phyloP scores from a whole-genome alignment of 2,329 filamentous ascomycete species.

The Microdochium paspali region DNA sequence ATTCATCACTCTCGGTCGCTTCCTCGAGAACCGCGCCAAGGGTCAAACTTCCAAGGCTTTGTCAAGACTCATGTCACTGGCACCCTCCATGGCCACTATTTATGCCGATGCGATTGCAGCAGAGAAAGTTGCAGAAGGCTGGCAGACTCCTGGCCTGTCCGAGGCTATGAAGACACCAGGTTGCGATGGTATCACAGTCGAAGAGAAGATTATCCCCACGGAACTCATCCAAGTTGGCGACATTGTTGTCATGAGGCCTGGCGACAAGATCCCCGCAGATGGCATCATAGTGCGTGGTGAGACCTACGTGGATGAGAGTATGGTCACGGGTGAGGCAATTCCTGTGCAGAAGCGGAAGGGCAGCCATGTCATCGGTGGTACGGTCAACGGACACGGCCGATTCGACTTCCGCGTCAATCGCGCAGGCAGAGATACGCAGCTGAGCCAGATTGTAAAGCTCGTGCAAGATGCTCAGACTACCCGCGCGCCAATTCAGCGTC shows the following conservation, averaged over 20 bases:
- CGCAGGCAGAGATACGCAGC: conserved; percentile 88
- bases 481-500: conserved; percentile 84
- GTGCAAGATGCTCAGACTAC: conserved; percentile 96
- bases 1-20: conserved; percentile 85
- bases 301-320: conserved; percentile 92
- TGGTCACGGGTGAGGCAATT: conserved; percentile 97
- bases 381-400: conserved; percentile 87
- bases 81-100: conserved; percentile 94
- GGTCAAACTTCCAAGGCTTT: conserved; percentile 92
- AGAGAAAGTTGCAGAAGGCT: conserved; percentile 78
- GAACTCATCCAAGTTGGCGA: conserved; percentile 92
- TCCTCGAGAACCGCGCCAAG: conserved; percentile 88
- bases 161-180: conserved; percentile 34
- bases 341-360: conserved; percentile 84
- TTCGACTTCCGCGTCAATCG: conserved; percentile 88
- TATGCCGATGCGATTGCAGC: conserved; percentile 91
- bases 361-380: conserved; percentile 76
- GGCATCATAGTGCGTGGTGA: conserved; percentile 80
- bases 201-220: conserved; percentile 81
- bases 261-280: conserved; percentile 94
- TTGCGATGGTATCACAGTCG: conserved; percentile 52
- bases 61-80: conserved; percentile 88
- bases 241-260: conserved; percentile 83
- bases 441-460: conserved; percentile 97
- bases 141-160: conserved; percentile 39